These are phyloP conservation scores for Cystoisospora suis DNA, from an alignment of 169 alveolate genomes.

Conservation along the genomic window DNA sequence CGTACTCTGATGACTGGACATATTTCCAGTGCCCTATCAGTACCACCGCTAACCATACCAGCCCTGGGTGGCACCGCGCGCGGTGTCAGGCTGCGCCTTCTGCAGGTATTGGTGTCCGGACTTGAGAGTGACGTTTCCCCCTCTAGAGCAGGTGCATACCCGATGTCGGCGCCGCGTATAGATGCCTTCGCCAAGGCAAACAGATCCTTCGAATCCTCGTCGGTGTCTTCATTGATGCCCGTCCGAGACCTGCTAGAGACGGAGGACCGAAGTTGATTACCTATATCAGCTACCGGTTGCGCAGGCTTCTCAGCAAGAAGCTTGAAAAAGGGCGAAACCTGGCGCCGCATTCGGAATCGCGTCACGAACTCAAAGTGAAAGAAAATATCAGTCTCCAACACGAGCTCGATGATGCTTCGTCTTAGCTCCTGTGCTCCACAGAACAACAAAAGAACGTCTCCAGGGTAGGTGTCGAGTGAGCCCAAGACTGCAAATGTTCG, in stretches of 20 bases:
- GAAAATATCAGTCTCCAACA: constrained; percentile 84
- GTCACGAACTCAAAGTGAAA: constrained; percentile 79
- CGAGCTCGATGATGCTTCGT: constrained; percentile 69
- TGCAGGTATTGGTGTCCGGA: too few relatives aligned
- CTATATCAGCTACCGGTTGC: neutral
- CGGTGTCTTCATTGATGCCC: neutral
- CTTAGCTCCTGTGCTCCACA: constrained; percentile 13
- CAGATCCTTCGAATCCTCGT: constrained; percentile 15
- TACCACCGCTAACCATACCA: too few relatives aligned
- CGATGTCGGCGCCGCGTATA: constrained; percentile 41
- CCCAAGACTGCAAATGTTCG: too few relatives aligned
- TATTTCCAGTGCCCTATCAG: too few relatives aligned
- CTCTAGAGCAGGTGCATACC: too few relatives aligned
- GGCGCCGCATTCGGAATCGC: constrained; percentile 73
- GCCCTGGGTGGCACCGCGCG: too few relatives aligned
- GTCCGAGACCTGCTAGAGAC: neutral
- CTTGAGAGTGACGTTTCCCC: too few relatives aligned
- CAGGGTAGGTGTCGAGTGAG: too few relatives aligned
- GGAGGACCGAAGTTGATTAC: neutral
- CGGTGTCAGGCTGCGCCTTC: too few relatives aligned
- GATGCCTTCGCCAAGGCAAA: constrained; percentile 29
- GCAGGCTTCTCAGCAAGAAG: neutral
- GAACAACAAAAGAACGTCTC: too few relatives aligned
- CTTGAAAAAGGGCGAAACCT: neutral
- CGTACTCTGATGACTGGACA: too few relatives aligned